These are phyloP conservation scores for Nicotiana knightiana DNA, from an alignment of 257 asterid species.

Conservation along the genomic window DNA sequence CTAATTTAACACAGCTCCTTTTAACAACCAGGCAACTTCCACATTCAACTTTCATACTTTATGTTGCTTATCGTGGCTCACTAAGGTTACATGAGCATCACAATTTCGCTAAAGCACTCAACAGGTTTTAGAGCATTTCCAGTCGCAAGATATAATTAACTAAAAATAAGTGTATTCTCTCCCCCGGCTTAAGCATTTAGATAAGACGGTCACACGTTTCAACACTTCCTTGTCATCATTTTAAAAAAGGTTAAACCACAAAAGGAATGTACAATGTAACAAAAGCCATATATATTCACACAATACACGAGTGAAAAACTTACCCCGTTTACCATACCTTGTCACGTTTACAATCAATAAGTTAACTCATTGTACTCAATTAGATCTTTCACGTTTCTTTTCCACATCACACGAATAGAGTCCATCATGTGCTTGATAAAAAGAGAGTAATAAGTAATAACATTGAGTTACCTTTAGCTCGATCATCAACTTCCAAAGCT, in stretches of 20 bases:
- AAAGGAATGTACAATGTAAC: too few relatives aligned
- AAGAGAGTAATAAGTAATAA: background rate
- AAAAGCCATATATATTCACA: background rate
- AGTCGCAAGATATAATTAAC: too few relatives aligned
- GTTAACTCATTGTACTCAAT: background rate
- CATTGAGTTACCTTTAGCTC: conserved; percentile 64
- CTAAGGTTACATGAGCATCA: background rate
- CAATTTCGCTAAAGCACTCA: background rate
- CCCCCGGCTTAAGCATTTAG: too few relatives aligned
- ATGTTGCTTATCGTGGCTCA: background rate
- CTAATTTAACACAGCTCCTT: background rate
- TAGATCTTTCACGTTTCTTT: background rate
- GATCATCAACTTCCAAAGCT: conserved; percentile 95
- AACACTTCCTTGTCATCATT: too few relatives aligned
- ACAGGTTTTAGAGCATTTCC: background rate
- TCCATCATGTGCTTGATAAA: background rate
- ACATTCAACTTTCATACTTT: background rate
- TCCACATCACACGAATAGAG: background rate
- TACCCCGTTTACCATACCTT: background rate
- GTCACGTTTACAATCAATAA: background rate
- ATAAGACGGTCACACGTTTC: too few relatives aligned
- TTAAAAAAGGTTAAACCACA: too few relatives aligned
- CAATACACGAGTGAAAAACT: background rate
- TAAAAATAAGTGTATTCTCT: too few relatives aligned
- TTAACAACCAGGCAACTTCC: background rate